Percentiles rank a stretch among this genome's conserved stretches.
These are phyloP conservation scores for Hyphopichia homilentoma DNA, from an alignment of 805 yeast genomes.

Conservation along the genomic window DNA sequence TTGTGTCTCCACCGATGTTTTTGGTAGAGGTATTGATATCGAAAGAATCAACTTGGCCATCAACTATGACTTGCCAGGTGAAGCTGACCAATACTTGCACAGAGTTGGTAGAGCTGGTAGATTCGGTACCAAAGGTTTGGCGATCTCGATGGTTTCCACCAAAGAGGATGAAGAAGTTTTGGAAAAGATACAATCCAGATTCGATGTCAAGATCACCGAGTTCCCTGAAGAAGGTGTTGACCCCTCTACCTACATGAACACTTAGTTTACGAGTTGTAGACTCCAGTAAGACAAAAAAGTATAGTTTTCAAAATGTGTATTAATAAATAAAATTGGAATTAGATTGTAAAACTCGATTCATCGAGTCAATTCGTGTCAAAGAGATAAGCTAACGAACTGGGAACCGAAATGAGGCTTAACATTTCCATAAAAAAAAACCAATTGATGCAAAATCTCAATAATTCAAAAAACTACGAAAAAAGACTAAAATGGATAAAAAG, in stretches of 20 bases:
- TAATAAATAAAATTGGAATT: conserved; percentile 3
- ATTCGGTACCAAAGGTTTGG: conserved; percentile 98
- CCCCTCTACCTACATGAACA: conserved; percentile 96
- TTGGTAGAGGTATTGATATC: conserved; percentile 99
- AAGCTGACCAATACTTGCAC: conserved; percentile 97
- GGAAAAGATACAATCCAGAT: conserved; percentile 92
- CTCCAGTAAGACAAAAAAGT: neutral
- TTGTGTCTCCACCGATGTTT: conserved; percentile 97
- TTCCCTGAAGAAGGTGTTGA: conserved; percentile 99
- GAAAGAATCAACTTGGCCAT: conserved; percentile 98
- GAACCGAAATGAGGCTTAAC: too few relatives aligned
- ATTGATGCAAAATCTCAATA: too few relatives aligned
- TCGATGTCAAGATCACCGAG: conserved; percentile 90
- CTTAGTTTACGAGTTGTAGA: conserved; percentile 41
- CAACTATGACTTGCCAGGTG: conserved; percentile 93
- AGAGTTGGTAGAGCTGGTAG: conserved; percentile 99
- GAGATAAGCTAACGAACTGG: neutral
- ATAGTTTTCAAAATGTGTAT: conserved; percentile 1
- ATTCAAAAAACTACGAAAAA: too few relatives aligned
- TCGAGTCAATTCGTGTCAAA: conserved; percentile 3
- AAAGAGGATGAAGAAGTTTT: conserved; percentile 87
- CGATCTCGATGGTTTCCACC: conserved; percentile 82
- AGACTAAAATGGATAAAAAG: too few relatives aligned
- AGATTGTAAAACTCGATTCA: conserved; percentile 2
- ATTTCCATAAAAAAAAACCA: too few relatives aligned